A percentile compares a stretch with the other conserved stretches of the same genome.
Evolutionary conservation across 2,329 filamentous ascomycete species (phyloP).

Genomic region (Beauveria sp.): DNA sequence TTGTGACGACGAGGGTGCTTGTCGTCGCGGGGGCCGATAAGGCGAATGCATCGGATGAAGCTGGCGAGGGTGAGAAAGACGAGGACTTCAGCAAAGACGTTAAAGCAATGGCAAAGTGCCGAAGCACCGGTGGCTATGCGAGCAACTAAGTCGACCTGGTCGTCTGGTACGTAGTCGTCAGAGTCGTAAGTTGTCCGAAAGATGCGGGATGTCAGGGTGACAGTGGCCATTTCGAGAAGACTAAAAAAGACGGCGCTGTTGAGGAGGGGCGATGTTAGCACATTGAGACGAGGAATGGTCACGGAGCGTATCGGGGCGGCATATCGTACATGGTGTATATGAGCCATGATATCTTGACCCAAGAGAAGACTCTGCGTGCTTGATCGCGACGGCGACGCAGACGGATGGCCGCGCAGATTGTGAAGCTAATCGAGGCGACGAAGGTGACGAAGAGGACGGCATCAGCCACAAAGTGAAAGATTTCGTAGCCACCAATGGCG

Average conservation of each 20-base stretch:
- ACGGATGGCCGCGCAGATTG: constrained; percentile 1
- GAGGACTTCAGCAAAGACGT: constrained; percentile 3
- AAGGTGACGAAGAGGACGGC: constrained; percentile 2
- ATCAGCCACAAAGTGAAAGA: constrained; percentile 8
- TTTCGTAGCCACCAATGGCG: constrained; percentile 1
- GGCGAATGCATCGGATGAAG: constrained; percentile 10
- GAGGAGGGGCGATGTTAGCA: background rate
- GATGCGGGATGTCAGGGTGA: background rate
- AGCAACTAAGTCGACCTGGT: background rate
- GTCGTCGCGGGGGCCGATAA: background rate
- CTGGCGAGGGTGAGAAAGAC: constrained; percentile 13
- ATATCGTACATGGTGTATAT: background rate
- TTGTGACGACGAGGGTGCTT: background rate
- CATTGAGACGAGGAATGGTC: background rate
- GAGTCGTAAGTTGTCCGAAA: background rate
- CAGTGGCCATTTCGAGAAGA: background rate
- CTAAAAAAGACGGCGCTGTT: background rate
- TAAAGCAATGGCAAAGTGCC: background rate
- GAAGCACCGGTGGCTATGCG: background rate
- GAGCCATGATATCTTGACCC: constrained; percentile 10
- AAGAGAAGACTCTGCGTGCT: constrained; percentile 9
- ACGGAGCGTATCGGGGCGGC: background rate
- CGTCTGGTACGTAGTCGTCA: background rate
- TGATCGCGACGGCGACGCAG: constrained; percentile 9
- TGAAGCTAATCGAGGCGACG: constrained; percentile 6